A percentile compares a stretch with the other conserved stretches of the same genome.
Conservation (phyloP, 2,329 filamentous ascomycete species). For the Aspergillus glaucus region DNA sequence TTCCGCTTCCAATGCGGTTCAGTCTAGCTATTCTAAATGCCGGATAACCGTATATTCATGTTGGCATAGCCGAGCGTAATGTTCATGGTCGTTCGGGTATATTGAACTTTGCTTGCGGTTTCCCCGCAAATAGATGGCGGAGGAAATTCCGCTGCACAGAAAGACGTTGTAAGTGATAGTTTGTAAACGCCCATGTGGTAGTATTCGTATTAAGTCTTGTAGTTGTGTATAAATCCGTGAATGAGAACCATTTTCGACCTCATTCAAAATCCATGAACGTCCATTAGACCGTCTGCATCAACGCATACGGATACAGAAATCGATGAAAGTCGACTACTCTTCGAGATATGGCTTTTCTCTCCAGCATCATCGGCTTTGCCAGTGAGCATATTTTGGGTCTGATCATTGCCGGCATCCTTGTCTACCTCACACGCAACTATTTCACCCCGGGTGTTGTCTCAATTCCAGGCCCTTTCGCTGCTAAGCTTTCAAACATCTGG, state of each 20-base stretch:
- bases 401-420: not conserved
- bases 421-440: slow-evolving; percentile 10
- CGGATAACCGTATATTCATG: too few relatives aligned
- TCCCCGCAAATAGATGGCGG: not conserved
- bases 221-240: too few relatives aligned
- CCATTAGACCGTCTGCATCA: not conserved
- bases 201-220: not conserved
- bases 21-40: too few relatives aligned
- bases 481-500: slow-evolving; percentile 12
- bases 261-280: too few relatives aligned
- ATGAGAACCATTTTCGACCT: too few relatives aligned
- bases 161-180: not conserved
- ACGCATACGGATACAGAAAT: not conserved
- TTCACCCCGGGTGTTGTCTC: slow-evolving; percentile 6
- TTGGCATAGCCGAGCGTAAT: too few relatives aligned
- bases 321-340: not conserved
- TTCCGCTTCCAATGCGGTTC: too few relatives aligned
- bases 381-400: slow-evolving; percentile 2
- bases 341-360: slow-evolving; percentile 6
- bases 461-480: slow-evolving; percentile 9
- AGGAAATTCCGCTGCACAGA: not conserved
- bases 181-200: not conserved
- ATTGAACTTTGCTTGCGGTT: not conserved
- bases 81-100: not conserved
- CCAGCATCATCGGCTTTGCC: slow-evolving; percentile 3